Evolutionary conservation across 2,329 filamentous ascomycete species (phyloP).

Genomic region (Mariannaea elegans): DNA sequence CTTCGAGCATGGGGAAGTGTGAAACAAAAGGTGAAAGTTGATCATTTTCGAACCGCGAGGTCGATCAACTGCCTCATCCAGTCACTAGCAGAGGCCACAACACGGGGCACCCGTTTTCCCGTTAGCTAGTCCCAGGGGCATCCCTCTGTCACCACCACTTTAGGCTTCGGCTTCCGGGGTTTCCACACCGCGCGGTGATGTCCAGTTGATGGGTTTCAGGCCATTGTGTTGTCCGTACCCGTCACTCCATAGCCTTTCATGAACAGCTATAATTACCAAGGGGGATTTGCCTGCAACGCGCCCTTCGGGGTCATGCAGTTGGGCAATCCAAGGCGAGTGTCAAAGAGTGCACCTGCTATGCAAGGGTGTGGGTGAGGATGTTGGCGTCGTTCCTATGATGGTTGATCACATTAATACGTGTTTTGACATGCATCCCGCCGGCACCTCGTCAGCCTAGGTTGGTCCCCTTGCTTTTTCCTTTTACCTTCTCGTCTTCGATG

Average conservation of each 20-base stretch:
- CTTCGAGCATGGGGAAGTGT: constrained; percentile 7
- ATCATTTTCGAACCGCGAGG: constrained; percentile 2
- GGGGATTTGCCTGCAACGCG: neutral
- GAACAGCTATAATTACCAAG: neutral
- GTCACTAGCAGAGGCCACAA: neutral
- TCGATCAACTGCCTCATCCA: constrained; percentile 29
- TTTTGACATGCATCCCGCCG: neutral
- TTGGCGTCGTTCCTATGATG: neutral
- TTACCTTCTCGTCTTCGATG: neutral
- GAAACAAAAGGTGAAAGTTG: neutral
- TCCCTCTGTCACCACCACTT: constrained; percentile 5
- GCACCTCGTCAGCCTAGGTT: too few species aligned
- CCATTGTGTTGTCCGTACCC: neutral
- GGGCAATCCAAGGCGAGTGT: neutral
- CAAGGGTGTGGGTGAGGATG: neutral
- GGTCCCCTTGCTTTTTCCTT: constrained; percentile 2
- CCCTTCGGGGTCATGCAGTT: neutral
- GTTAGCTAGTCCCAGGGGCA: constrained; percentile 18
- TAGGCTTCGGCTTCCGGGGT: constrained; percentile 1
- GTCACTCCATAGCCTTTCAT: too few species aligned
- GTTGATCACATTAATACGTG: neutral
- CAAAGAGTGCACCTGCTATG: neutral
- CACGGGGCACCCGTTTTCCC: constrained; percentile 10
- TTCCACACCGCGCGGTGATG: neutral
- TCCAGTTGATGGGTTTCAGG: neutral